Evolutionary conservation across 2,329 filamentous ascomycete genomes (phyloP).

Genomic region (Septoria linicola): DNA sequence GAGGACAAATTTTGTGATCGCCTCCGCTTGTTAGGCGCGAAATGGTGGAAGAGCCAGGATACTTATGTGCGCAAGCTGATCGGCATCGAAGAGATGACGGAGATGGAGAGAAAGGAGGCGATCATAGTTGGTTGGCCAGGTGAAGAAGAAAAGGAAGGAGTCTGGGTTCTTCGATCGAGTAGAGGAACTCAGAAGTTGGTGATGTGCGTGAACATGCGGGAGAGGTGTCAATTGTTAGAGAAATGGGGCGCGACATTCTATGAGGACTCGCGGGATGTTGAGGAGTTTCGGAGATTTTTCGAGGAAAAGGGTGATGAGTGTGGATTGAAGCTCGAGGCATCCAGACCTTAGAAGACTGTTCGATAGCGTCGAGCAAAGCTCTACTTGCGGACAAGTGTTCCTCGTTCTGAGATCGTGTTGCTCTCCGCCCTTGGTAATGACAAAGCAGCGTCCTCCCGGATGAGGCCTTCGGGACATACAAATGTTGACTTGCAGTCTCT

Average conservation of each 20-base stretch:
- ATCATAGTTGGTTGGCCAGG: not conserved
- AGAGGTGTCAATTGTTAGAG: not conserved
- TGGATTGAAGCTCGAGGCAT: no score
- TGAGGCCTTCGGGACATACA: no score
- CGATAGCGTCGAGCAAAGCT: no score
- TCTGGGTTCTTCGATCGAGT: not conserved
- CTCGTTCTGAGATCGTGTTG: no score
- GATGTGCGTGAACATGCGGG: not conserved
- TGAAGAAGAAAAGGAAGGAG: not conserved
- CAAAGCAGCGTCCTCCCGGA: no score
- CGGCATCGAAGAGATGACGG: not conserved
- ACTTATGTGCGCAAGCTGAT: not conserved
- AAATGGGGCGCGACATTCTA: not conserved
- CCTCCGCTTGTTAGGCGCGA: slow-evolving; percentile 5
- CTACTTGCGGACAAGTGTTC: no score
- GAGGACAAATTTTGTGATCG: not conserved
- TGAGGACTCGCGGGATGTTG: not conserved
- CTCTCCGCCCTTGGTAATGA: no score
- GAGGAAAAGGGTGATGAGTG: no score
- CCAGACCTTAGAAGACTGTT: no score
- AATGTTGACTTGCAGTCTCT: no score
- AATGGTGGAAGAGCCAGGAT: slow-evolving; percentile 2
- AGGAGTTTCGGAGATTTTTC: no score
- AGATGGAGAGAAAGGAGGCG: not conserved
- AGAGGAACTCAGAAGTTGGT: not conserved